Percentiles rank a stretch among this genome's conserved stretches.
phyloP scores from a whole-genome alignment of 768 basidiomycete genomes.

The Podaxis sp. region DNA sequence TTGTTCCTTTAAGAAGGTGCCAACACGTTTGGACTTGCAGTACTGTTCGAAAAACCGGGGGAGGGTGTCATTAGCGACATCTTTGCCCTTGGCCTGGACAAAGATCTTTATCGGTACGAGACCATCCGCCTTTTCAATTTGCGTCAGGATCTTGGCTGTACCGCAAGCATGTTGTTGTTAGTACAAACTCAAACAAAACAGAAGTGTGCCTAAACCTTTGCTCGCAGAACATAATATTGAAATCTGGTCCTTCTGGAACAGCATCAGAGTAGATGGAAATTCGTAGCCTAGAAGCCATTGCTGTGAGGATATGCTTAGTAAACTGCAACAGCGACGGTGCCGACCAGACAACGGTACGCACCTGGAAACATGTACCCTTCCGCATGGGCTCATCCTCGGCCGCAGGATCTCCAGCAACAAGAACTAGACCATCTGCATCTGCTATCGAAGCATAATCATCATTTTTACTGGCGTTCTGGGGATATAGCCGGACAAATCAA shows the following conservation, averaged over 20 bases:
- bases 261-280: conserved; percentile 89
- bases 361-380: conserved; percentile 91
- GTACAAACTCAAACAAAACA: background rate
- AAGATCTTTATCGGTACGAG: conserved; percentile 71
- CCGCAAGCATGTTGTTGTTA: conserved; percentile 6
- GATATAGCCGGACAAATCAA: conserved; percentile 12
- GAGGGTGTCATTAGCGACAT: conserved; percentile 68
- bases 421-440: conserved; percentile 63
- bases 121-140: conserved; percentile 57
- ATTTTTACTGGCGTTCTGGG: conserved; percentile 59
- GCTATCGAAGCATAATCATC: conserved; percentile 70
- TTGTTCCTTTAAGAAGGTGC: conserved; percentile 75
- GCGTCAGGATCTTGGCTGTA: conserved; percentile 80
- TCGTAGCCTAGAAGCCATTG: conserved; percentile 98
- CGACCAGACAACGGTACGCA: conserved; percentile 27
- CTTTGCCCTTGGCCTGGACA: conserved; percentile 76
- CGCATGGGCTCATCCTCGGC: conserved; percentile 87
- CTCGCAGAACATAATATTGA: conserved; percentile 81
- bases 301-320: conserved; percentile 36
- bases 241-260: conserved; percentile 77
- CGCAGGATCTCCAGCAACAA: conserved; percentile 74
- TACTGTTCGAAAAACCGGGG: conserved; percentile 63
- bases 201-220: conserved; percentile 56
- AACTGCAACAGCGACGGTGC: conserved; percentile 4
- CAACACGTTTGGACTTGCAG: conserved; percentile 60